Conservation (phyloP, 2,329 filamentous ascomycete genomes). For the Fusarium mundagurra region DNA sequence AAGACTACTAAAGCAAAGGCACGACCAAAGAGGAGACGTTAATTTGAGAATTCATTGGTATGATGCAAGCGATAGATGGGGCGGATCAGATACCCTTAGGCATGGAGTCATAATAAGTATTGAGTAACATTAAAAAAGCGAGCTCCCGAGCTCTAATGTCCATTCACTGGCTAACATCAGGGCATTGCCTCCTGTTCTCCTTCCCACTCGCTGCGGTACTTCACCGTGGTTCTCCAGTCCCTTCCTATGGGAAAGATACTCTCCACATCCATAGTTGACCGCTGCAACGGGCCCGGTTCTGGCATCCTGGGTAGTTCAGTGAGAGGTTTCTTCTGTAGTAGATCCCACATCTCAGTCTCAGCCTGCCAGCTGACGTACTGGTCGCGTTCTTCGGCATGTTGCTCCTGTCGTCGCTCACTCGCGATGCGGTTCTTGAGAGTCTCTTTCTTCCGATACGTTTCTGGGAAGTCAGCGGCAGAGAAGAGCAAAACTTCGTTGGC, state of each 20-base stretch:
- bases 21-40: conserved; percentile 45
- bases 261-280: conserved; percentile 48
- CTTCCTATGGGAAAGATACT: conserved; percentile 49
- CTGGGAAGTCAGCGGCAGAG: conserved; percentile 53
- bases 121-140: neutral
- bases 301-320: conserved; percentile 46
- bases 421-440: conserved; percentile 52
- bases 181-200: conserved; percentile 1
- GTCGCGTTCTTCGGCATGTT: conserved; percentile 56
- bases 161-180: neutral
- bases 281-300: conserved; percentile 42
- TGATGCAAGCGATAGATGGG: neutral
- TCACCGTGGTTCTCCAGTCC: conserved; percentile 53
- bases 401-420: conserved; percentile 55
- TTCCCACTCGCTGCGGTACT: conserved; percentile 57
- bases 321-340: conserved; percentile 54
- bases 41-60: conserved; percentile 8
- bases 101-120: conserved; percentile 4
- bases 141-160: neutral
- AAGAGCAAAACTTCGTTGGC: conserved; percentile 54
- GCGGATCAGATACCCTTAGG: conserved; percentile 21
- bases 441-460: conserved; percentile 49
- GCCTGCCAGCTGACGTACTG: conserved; percentile 51
- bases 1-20: conserved; percentile 42
- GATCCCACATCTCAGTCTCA: conserved; percentile 57